These are phyloP conservation scores for Basidioascus undulatus DNA, from an alignment of 768 basidiomycete species.

Conservation along the genomic window DNA sequence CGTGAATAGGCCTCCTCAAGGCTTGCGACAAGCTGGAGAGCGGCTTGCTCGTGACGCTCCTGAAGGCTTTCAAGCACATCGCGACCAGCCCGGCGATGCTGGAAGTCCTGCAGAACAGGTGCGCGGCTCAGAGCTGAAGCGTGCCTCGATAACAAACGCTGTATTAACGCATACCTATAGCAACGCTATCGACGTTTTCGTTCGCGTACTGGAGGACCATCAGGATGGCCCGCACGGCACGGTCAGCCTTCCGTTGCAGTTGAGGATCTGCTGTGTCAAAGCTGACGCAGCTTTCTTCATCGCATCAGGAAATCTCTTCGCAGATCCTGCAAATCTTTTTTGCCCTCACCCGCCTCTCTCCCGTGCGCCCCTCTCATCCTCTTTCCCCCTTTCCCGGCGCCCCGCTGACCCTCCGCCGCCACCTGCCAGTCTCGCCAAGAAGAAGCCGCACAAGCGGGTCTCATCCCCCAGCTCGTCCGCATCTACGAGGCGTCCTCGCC, in stretches of 20 bases:
- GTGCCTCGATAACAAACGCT: too few relatives aligned
- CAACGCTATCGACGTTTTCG: slow-evolving; percentile 77
- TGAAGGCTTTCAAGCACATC: slow-evolving; percentile 87
- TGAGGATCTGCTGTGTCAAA: too few relatives aligned
- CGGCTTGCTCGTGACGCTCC: slow-evolving; percentile 64
- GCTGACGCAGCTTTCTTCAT: neutral
- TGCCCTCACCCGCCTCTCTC: too few relatives aligned
- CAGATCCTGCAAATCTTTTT: too few relatives aligned
- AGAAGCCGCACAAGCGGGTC: slow-evolving; percentile 86
- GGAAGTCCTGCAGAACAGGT: slow-evolving; percentile 83
- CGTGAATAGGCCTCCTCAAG: slow-evolving; percentile 69
- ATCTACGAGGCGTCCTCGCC: slow-evolving; percentile 76
- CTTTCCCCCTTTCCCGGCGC: neutral
- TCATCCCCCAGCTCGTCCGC: slow-evolving; percentile 70
- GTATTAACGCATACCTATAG: too few relatives aligned
- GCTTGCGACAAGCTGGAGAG: slow-evolving; percentile 69
- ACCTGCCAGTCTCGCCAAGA: slow-evolving; percentile 84
- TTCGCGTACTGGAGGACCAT: slow-evolving; percentile 58
- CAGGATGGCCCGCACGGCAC: slow-evolving; percentile 53
- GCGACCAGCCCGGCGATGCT: slow-evolving; percentile 78
- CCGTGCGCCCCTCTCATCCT: neutral
- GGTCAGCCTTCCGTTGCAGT: slow-evolving; percentile 28
- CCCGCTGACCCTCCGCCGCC: too few relatives aligned
- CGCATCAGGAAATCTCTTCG: too few relatives aligned
- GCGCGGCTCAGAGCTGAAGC: too few relatives aligned